phyloP scores from a whole-genome alignment of 164 flowering plant genomes.

The Hamamelis virginiana region DNA sequence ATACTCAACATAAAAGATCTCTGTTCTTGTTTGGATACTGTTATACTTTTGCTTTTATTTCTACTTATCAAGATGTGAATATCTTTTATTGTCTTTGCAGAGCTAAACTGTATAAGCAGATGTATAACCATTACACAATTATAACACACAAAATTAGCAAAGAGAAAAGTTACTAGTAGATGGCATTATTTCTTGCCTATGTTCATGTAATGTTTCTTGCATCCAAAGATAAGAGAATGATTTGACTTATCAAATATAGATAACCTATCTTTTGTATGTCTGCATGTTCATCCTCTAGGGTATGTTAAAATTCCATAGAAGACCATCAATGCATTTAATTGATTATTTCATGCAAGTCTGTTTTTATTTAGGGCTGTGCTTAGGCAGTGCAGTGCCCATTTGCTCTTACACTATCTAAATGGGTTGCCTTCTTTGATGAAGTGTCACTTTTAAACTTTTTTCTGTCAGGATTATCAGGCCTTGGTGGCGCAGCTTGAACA shows the following conservation, averaged over 20 bases:
- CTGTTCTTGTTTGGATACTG: background rate
- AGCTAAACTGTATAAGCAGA: background rate
- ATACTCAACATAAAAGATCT: background rate
- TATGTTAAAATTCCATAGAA: no score
- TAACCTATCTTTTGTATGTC: no score
- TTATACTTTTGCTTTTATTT: no score
- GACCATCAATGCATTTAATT: background rate
- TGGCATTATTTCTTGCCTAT: background rate
- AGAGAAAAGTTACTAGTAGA: background rate
- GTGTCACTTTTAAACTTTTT: background rate
- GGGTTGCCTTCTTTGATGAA: background rate
- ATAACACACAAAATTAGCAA: background rate
- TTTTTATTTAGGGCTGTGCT: background rate
- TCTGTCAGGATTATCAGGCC: conserved; percentile 84
- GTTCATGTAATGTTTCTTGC: background rate
- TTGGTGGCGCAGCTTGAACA: conserved; percentile 99
- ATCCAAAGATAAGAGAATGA: background rate
- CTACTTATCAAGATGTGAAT: background rate
- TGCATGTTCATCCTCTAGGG: no score
- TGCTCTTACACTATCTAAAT: background rate
- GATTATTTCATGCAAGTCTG: background rate
- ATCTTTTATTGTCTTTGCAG: background rate
- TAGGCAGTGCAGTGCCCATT: background rate
- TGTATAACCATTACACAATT: background rate
- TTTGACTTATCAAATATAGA: background rate